A percentile compares a stretch with the other conserved stretches of the same genome.
Conservation (phyloP, 345 rosid species). For the Aquilaria yunnanensis region DNA sequence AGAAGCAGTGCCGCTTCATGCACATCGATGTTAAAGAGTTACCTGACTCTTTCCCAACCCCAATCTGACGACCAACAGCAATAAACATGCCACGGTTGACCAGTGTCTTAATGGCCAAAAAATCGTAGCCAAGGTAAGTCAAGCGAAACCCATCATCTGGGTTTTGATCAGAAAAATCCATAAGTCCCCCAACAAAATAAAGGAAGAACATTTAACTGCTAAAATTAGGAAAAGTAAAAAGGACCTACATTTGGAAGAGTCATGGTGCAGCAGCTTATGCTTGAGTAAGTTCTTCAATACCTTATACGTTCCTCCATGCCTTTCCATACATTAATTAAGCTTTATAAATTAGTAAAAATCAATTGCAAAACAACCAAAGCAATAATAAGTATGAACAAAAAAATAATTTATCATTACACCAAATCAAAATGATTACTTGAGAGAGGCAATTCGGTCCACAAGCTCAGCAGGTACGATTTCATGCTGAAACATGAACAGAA, state of each 20-base stretch:
- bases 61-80: slow-evolving; percentile 85
- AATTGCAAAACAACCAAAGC: slow-evolving; percentile 4
- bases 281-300: slow-evolving; percentile 86
- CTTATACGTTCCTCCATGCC: slow-evolving; percentile 92
- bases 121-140: slow-evolving; percentile 91
- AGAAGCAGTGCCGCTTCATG: not conserved
- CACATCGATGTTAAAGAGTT: slow-evolving; percentile 4
- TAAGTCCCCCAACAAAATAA: not conserved
- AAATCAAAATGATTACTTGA: slow-evolving; percentile 38
- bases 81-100: slow-evolving; percentile 79
- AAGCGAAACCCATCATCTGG: slow-evolving; percentile 94
- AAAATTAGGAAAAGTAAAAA: not conserved
- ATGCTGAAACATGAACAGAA: slow-evolving; percentile 37
- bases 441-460: slow-evolving; percentile 66
- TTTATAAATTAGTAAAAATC: not conserved
- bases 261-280: slow-evolving; percentile 88
- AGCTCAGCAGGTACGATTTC: slow-evolving; percentile 87
- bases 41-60: slow-evolving; percentile 98
- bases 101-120: slow-evolving; percentile 86
- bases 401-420: not conserved
- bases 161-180: not conserved
- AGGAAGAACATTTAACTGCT: not conserved
- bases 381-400: not conserved
- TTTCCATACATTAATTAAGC: slow-evolving; percentile 11
- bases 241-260: slow-evolving; percentile 74